phyloP scores from a whole-genome alignment of 1,139 yeast species.

The Arxiozyma heterogenica region DNA sequence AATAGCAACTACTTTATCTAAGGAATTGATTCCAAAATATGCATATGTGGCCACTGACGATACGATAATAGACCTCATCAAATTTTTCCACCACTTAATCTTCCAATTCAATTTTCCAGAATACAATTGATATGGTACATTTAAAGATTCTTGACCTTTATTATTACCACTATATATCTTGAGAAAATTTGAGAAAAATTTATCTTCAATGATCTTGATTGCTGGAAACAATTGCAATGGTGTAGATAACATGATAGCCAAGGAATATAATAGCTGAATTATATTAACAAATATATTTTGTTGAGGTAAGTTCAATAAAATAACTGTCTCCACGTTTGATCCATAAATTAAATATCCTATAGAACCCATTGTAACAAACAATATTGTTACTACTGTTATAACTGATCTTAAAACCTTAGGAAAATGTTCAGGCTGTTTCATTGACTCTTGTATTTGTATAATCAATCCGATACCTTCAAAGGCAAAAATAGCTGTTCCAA shows the following conservation, averaged over 20 bases:
- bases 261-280: slow-evolving; percentile 57
- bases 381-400: slow-evolving; percentile 47
- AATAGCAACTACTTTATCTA: slow-evolving; percentile 66
- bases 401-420: slow-evolving; percentile 55
- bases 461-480: slow-evolving; percentile 76
- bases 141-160: slow-evolving; percentile 6
- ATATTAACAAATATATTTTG: slow-evolving; percentile 50
- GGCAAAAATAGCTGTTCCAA: slow-evolving; percentile 75
- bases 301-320: slow-evolving; percentile 64
- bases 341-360: slow-evolving; percentile 68
- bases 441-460: slow-evolving; percentile 67
- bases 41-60: slow-evolving; percentile 44
- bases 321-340: slow-evolving; percentile 54
- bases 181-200: slow-evolving; percentile 38
- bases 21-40: slow-evolving; percentile 53
- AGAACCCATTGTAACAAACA: slow-evolving; percentile 55
- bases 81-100: slow-evolving; percentile 61
- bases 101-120: slow-evolving; percentile 48
- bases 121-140: slow-evolving; percentile 11
- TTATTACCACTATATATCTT: slow-evolving; percentile 19
- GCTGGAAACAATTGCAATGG: slow-evolving; percentile 76
- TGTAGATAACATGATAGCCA: slow-evolving; percentile 65
- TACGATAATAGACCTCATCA: slow-evolving; percentile 47
- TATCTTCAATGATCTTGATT: slow-evolving; percentile 57
- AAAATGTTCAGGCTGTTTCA: slow-evolving; percentile 63